These are phyloP conservation scores for Triadica sebifera DNA, from an alignment of 345 rosid genomes.

Conservation along the genomic window DNA sequence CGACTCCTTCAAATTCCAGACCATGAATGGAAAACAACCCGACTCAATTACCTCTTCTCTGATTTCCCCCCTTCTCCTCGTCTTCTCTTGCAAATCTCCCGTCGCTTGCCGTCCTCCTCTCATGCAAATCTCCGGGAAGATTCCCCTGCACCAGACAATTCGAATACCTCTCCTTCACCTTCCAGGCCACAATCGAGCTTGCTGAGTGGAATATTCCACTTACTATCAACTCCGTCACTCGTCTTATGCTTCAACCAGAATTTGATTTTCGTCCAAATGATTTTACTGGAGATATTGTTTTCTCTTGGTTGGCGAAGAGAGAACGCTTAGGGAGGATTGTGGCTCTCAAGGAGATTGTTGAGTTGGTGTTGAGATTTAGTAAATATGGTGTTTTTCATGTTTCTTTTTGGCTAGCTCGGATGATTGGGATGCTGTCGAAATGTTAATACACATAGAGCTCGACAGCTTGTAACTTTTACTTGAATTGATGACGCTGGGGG, in stretches of 20 bases:
- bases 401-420: conserved; percentile 37
- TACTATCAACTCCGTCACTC: conserved; percentile 37
- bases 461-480: conserved; percentile 50
- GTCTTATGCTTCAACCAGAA: conserved; percentile 56
- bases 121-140: conserved; percentile 44
- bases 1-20: conserved; percentile 48
- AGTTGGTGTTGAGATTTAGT: conserved; percentile 46
- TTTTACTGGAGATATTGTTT: conserved; percentile 45
- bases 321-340: conserved; percentile 26
- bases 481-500: conserved; percentile 45
- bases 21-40: conserved; percentile 51
- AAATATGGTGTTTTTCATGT: conserved; percentile 49
- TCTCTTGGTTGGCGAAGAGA: conserved; percentile 35
- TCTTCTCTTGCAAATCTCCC: conserved; percentile 45
- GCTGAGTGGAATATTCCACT: conserved; percentile 56
- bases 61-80: conserved; percentile 30
- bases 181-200: conserved; percentile 54
- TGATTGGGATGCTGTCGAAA: conserved; percentile 43
- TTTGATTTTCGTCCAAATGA: conserved; percentile 43
- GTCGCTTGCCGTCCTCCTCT: conserved; percentile 48
- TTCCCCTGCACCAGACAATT: conserved; percentile 28
- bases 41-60: conserved; percentile 39
- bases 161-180: conserved; percentile 40
- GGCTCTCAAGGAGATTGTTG: conserved; percentile 39
- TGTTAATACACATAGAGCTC: conserved; percentile 24